Evolutionary conservation across 129 eudicot genomes (phyloP).

Genomic region (Dittrichia graveolens): DNA sequence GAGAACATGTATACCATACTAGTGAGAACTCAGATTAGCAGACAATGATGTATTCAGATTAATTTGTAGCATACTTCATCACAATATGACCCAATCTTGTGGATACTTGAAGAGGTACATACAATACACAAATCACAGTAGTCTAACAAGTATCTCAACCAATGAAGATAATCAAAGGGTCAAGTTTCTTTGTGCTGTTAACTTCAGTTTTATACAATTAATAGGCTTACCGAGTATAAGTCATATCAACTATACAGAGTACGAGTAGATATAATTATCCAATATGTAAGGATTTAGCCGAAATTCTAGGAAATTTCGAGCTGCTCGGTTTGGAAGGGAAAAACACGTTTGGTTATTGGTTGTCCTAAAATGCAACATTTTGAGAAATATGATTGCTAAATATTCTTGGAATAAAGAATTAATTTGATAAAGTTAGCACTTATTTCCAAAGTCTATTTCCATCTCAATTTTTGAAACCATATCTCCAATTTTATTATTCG

Average conservation of each 20-base stretch:
- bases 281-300: not conserved
- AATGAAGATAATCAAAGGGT: not conserved
- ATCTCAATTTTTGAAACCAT: not conserved
- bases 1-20: not conserved
- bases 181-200: not conserved
- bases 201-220: not conserved
- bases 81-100: not conserved
- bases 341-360: too few species aligned
- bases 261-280: constrained; percentile 6
- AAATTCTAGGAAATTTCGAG: too few species aligned
- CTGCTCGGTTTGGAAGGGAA: too few species aligned
- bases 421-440: not conserved
- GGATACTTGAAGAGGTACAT: not conserved
- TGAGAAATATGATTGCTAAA: not conserved
- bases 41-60: not conserved
- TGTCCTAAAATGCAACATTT: not conserved
- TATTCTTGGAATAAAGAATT: not conserved
- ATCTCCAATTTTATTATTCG: too few species aligned
- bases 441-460: not conserved
- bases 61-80: constrained; percentile 9
- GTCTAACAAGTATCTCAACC: not conserved
- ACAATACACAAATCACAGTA: not conserved
- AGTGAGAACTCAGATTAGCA: not conserved
- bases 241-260: not conserved
- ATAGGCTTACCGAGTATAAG: not conserved